Conservation (phyloP, 371 early-diverging fungal species). For the Actinomortierella wolfii region DNA sequence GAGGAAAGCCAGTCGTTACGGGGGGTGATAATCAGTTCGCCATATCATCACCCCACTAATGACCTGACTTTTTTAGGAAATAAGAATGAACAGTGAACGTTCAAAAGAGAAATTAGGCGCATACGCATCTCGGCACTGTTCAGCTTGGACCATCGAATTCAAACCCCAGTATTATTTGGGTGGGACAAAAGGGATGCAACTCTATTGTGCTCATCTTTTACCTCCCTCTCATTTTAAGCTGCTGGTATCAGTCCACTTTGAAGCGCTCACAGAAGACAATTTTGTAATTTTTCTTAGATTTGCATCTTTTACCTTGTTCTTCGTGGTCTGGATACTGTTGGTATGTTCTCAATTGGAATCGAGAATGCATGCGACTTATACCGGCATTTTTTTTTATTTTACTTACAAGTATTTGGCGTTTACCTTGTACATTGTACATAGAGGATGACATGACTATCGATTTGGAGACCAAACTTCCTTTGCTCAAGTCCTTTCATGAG, state of each 20-base stretch:
- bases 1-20: no score
- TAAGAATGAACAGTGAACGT: no score
- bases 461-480: constrained; percentile 72
- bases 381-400: no score
- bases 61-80: no score
- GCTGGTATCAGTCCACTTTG: constrained; percentile 9
- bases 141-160: no score
- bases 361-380: no score
- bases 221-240: background rate
- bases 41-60: no score
- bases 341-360: constrained; percentile 39
- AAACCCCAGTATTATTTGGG: no score
- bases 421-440: constrained; percentile 14
- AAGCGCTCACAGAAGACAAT: constrained; percentile 1
- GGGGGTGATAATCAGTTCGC: no score
- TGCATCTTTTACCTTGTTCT: constrained; percentile 94
- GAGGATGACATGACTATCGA: constrained; percentile 97
- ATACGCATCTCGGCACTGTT: no score
- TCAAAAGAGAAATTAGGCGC: no score
- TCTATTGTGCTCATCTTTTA: constrained; percentile 15
- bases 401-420: background rate
- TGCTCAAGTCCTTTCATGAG: constrained; percentile 83
- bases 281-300: constrained; percentile 47
- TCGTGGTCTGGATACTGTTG: constrained; percentile 94
- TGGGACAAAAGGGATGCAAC: background rate